Conservation (phyloP, 495 filamentous ascomycete genomes). For the Parmelia sp. region DNA sequence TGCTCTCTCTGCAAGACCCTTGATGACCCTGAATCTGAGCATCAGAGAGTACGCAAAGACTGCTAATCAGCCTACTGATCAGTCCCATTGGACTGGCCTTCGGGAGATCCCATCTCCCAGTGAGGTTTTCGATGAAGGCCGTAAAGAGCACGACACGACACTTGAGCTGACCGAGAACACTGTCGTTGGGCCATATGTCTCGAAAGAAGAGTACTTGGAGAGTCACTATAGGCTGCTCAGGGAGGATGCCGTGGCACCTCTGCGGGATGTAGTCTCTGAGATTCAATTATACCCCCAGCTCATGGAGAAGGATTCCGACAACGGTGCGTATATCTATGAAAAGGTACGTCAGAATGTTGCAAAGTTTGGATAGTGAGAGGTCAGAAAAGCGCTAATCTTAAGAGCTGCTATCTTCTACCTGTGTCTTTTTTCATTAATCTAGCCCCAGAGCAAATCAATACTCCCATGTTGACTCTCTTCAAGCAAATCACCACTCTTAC, state of each 20-base stretch:
- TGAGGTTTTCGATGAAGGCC: slow-evolving; percentile 35
- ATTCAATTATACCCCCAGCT: slow-evolving; percentile 40
- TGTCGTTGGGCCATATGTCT: slow-evolving; percentile 40
- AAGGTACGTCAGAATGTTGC: slow-evolving; percentile 46
- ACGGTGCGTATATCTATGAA: slow-evolving; percentile 63
- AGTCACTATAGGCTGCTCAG: slow-evolving; percentile 62
- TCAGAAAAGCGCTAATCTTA: no score
- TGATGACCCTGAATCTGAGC: slow-evolving; percentile 9
- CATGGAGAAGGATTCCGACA: slow-evolving; percentile 40
- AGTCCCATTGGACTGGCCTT: slow-evolving; percentile 34
- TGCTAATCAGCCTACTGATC: slow-evolving; percentile 4
- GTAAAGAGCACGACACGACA: slow-evolving; percentile 25
- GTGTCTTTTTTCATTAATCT: no score
- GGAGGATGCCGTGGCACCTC: slow-evolving; percentile 53
- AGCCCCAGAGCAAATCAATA: no score
- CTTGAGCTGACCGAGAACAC: slow-evolving; percentile 35
- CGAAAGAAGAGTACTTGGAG: slow-evolving; percentile 50
- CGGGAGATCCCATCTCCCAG: slow-evolving; percentile 41
- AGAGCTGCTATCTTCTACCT: no score
- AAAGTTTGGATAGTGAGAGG: no score
- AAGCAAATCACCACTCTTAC: no score
- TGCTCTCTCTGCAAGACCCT: slow-evolving; percentile 3
- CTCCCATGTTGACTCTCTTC: no score
- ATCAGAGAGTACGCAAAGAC: slow-evolving; percentile 37
- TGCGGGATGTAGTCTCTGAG: slow-evolving; percentile 53